Percentiles rank a stretch among this genome's conserved stretches.
phyloP scores from a whole-genome alignment of 2,329 filamentous ascomycete genomes.

The Paracamarosporium sp. region DNA sequence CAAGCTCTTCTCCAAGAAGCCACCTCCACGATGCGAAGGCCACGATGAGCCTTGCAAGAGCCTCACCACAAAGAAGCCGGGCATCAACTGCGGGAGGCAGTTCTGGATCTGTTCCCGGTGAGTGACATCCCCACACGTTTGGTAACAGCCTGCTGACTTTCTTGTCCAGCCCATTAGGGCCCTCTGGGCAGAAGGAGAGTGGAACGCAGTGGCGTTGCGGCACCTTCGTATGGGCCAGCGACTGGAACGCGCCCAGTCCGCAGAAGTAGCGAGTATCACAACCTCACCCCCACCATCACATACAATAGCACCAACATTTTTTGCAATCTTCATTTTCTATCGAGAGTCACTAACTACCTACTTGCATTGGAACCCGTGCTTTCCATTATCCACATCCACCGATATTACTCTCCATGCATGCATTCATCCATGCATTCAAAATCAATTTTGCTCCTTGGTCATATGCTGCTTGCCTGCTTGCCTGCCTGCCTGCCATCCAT shows the following conservation, averaged over 20 bases:
- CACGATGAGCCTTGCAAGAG: slow-evolving; percentile 88
- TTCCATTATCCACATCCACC: too few species aligned
- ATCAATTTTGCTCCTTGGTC: too few species aligned
- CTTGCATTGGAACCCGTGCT: too few species aligned
- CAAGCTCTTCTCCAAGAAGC: slow-evolving; percentile 78
- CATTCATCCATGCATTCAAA: too few species aligned
- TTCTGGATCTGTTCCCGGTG: slow-evolving; percentile 74
- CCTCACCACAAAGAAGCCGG: slow-evolving; percentile 85
- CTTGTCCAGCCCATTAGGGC: slow-evolving; percentile 72
- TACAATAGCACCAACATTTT: too few species aligned
- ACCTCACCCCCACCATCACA: too few species aligned
- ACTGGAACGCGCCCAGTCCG: slow-evolving; percentile 57
- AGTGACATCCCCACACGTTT: slow-evolving; percentile 29
- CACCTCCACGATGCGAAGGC: slow-evolving; percentile 77
- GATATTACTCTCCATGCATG: too few species aligned
- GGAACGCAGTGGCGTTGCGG: slow-evolving; percentile 86
- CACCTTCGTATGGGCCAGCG: slow-evolving; percentile 78
- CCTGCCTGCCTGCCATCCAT: too few species aligned
- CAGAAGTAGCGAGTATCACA: not conserved
- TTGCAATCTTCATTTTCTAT: too few species aligned
- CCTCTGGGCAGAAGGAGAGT: slow-evolving; percentile 82
- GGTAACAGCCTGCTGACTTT: slow-evolving; percentile 8
- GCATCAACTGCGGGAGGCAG: slow-evolving; percentile 74
- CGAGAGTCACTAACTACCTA: too few species aligned
- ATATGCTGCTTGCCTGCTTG: too few species aligned